Conservation (phyloP, 768 basidiomycete species). For the Termitomyces sp. region DNA sequence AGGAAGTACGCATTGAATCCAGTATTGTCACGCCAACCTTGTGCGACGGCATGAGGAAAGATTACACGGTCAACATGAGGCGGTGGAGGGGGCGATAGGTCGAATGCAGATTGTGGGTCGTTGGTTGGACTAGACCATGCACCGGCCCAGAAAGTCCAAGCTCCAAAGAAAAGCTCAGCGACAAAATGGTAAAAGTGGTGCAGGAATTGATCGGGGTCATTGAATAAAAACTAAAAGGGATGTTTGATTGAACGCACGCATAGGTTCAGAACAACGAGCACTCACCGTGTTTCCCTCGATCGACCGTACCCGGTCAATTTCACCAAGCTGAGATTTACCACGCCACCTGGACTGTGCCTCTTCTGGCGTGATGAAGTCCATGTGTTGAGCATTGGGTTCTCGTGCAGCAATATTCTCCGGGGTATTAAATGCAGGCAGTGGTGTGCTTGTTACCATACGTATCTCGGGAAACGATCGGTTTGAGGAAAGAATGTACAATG, state of each 20-base stretch:
- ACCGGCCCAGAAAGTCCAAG: constrained; percentile 71
- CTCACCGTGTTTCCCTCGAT: constrained; percentile 70
- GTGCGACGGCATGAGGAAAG: constrained; percentile 54
- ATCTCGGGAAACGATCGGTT: constrained; percentile 33
- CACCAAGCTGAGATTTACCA: constrained; percentile 1
- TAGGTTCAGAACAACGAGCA: neutral
- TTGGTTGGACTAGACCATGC: constrained; percentile 27
- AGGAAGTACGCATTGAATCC: constrained; percentile 77
- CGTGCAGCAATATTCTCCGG: constrained; percentile 62
- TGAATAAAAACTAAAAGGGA: constrained; percentile 42
- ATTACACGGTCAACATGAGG: constrained; percentile 65
- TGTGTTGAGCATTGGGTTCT: constrained; percentile 59
- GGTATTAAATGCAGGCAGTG: constrained; percentile 48
- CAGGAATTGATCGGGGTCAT: constrained; percentile 76
- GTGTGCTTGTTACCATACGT: constrained; percentile 63
- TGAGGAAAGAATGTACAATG: constrained; percentile 61
- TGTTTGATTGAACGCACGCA: neutral
- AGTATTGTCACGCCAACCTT: constrained; percentile 71
- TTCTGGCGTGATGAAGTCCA: constrained; percentile 54
- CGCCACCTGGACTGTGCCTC: constrained; percentile 66
- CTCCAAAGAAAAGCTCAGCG: constrained; percentile 73
- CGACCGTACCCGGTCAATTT: constrained; percentile 38
- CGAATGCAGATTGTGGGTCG: constrained; percentile 14
- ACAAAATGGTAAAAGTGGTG: constrained; percentile 86
- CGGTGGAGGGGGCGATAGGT: constrained; percentile 19